Evolutionary conservation across 495 filamentous ascomycete genomes (phyloP), one percentile per base, ranked within the genome.

Genomic region (Darksidea phi): DNA sequence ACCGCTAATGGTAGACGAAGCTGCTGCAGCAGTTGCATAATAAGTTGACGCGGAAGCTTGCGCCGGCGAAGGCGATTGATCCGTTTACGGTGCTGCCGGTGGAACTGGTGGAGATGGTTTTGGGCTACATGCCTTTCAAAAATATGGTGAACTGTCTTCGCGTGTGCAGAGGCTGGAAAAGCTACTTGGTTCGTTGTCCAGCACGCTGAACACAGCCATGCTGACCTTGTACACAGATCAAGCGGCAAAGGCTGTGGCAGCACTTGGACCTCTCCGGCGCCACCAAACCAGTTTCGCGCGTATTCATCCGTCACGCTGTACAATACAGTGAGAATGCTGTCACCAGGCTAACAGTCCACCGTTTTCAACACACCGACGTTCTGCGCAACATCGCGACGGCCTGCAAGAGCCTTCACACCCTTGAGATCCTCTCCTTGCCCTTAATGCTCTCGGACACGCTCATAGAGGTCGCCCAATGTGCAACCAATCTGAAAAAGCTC

Each of bases 91-190:
- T 70, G 17, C 53, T 75, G 1, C 73, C 73, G 0, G 25, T 61
- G 6, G 73, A 75, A 56, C 46, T 75, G 13, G 68, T 63, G 0
- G 71, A 72, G 41, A 67, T 70, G 47, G 59, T 74, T n/a, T 37
- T 75, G 10, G 54, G 61, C 20, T 66, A 72, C 58, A 58, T 75
- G 6, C 47, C 57, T n/a, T 74, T 75, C 63, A 57, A 55, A 23
- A 54, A 58, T 24, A 55, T 66, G 46, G 57, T 68, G 12, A 73
- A 69, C 32, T 76, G 79, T 37, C 68, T 80, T 7, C 76, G 80
- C 0, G 82, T 86, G 6, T 82, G 77, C 8, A 80, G 78, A 68
- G 54, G 66, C 50, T 86, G 84, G 84, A 67, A 74, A 15, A 58
- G 62, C 3, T 77, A 81, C 37, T 67, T 85, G 4, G n/a, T n/a